Evolutionary conservation across 306 rosid species (phyloP).

Genomic region (Prunus campanulata): DNA sequence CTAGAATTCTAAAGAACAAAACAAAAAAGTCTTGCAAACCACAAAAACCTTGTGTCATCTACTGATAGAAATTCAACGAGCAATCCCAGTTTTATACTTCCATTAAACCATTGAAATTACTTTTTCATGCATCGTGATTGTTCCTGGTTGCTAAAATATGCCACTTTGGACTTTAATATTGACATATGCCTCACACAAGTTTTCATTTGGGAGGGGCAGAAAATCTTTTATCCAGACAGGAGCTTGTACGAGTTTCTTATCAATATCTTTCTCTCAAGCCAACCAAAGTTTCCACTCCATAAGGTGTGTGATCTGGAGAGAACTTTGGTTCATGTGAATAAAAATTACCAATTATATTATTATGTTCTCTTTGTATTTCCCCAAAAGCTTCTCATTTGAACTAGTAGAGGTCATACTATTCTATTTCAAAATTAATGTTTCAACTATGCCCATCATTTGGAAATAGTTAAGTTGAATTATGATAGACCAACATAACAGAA

Average conservation of each 20-base stretch:
- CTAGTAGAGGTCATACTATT: not conserved
- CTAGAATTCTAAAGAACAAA: not conserved
- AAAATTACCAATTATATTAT: not conserved
- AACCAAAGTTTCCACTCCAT: not conserved
- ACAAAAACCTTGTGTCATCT: not conserved
- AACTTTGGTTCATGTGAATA: constrained; percentile 1
- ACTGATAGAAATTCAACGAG: too few relatives aligned
- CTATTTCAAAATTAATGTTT: not conserved
- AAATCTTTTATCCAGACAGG: not conserved
- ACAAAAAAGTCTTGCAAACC: not conserved
- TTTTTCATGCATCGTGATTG: not conserved
- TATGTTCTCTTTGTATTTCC: not conserved
- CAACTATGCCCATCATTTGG: not conserved
- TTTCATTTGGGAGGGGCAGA: not conserved
- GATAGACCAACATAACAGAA: not conserved
- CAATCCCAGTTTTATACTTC: too few relatives aligned
- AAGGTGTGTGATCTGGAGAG: not conserved
- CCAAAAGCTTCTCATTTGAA: not conserved
- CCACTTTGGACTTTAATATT: constrained; percentile 4
- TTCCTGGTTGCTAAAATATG: not conserved
- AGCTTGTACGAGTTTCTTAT: not conserved
- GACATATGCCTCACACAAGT: not conserved
- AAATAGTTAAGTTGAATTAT: not conserved
- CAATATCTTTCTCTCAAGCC: not conserved
- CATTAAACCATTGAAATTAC: too few relatives aligned